Evolutionary conservation across 2,329 filamentous ascomycete species (phyloP).

Genomic region (Exophiala phaeomuriformis): DNA sequence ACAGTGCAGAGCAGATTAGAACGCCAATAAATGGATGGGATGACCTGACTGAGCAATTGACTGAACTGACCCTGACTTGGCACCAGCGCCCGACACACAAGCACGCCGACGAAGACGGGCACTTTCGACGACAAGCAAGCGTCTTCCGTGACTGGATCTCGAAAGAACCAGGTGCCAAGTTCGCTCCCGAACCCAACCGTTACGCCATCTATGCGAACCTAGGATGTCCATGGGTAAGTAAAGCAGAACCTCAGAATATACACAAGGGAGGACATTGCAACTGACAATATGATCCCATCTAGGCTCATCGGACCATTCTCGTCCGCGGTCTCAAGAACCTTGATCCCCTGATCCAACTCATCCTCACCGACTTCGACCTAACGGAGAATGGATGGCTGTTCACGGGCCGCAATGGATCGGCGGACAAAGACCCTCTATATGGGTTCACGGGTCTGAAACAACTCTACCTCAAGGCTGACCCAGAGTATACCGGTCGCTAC

Average conservation of each 20-base stretch:
- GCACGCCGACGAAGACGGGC: slow-evolving; percentile 41
- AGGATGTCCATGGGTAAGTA: slow-evolving; percentile 51
- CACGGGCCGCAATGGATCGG: slow-evolving; percentile 51
- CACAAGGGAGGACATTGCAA: not conserved
- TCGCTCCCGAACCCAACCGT: slow-evolving; percentile 52
- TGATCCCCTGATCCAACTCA: slow-evolving; percentile 43
- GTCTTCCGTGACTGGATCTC: slow-evolving; percentile 53
- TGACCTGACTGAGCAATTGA: not conserved
- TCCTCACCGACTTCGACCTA: slow-evolving; percentile 40
- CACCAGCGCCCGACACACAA: slow-evolving; percentile 28
- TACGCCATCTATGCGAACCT: slow-evolving; percentile 57
- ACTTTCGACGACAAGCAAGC: slow-evolving; percentile 48
- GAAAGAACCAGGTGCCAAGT: slow-evolving; percentile 44
- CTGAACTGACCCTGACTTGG: slow-evolving; percentile 4
- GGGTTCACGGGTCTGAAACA: slow-evolving; percentile 65
- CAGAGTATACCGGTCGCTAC: slow-evolving; percentile 63
- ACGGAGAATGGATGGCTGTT: slow-evolving; percentile 64
- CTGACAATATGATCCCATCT: slow-evolving; percentile 1
- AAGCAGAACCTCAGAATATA: too few species aligned
- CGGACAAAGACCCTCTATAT: slow-evolving; percentile 60
- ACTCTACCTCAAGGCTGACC: slow-evolving; percentile 65
- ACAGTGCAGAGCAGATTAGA: too few species aligned
- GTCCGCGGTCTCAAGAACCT: slow-evolving; percentile 46
- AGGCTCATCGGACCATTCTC: slow-evolving; percentile 46
- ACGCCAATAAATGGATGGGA: not conserved